A percentile compares a stretch with the other conserved stretches of the same genome.
phyloP scores from a whole-genome alignment of 208 protist genomes.

The Angomonas deanei region DNA sequence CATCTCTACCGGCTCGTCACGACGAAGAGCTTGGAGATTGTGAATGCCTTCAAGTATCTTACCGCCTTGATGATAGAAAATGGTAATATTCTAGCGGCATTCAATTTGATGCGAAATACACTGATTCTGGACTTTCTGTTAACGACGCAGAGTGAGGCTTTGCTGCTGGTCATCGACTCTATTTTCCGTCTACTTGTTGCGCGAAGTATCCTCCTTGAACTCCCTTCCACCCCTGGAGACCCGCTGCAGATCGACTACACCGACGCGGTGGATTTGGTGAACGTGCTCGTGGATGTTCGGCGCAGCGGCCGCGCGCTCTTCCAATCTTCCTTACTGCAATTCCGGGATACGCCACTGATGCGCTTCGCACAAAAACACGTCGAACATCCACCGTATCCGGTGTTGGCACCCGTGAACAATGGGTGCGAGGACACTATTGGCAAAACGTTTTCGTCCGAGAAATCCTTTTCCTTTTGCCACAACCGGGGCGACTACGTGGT shows the following conservation, averaged over 20 bases:
- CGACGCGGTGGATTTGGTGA: conserved; percentile 14
- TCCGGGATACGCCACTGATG: conserved; percentile 43
- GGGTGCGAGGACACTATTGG: conserved; percentile 40
- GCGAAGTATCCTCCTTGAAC: conserved; percentile 40
- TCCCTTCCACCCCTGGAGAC: conserved; percentile 21
- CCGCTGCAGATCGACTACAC: neutral
- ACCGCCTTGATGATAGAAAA: conserved; percentile 62
- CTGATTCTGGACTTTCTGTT: conserved; percentile 53
- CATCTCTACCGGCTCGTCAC: conserved; percentile 71
- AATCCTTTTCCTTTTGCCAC: conserved; percentile 29
- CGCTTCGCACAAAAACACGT: conserved; percentile 12
- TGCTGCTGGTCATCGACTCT: conserved; percentile 48
- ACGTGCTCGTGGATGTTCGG: conserved; percentile 45
- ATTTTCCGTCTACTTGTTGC: conserved; percentile 67
- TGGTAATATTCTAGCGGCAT: conserved; percentile 52
- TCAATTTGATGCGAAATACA: conserved; percentile 41
- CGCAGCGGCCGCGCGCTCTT: conserved; percentile 47
- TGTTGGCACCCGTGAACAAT: conserved; percentile 55
- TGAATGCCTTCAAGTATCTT: conserved; percentile 48
- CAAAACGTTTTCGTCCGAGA: conserved; percentile 16
- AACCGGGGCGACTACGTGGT: conserved; percentile 48
- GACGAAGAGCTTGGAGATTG: conserved; percentile 61
- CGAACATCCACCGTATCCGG: conserved; percentile 40
- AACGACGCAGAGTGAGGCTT: conserved; percentile 10
- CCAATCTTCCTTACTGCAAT: conserved; percentile 49